These are phyloP conservation scores for Pugionium dolabratum DNA, from an alignment of 345 rosid genomes.

Conservation along the genomic window DNA sequence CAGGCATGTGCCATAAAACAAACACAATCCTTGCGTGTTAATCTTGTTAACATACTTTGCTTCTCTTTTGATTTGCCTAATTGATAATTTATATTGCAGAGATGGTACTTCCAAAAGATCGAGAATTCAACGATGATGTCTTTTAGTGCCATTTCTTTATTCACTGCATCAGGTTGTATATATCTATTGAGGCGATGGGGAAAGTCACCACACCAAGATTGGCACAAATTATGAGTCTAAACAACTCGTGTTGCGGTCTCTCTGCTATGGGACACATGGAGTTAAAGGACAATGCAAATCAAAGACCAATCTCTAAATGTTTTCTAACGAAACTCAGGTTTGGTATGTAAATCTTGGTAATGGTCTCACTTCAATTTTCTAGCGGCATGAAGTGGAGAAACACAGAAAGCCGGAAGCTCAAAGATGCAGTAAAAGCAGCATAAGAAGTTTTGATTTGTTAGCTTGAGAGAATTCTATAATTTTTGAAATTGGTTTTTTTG, in stretches of 20 bases:
- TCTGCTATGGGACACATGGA: background rate
- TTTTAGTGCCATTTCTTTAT: constrained; percentile 64
- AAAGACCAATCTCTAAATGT: background rate
- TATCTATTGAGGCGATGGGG: constrained; percentile 78
- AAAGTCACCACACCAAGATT: constrained; percentile 84
- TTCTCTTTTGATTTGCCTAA: background rate
- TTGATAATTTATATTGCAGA: constrained; percentile 49
- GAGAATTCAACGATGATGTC: constrained; percentile 76
- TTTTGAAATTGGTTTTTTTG: too few relatives aligned
- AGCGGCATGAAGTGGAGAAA: too few relatives aligned
- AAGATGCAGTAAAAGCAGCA: too few relatives aligned
- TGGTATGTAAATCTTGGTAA: too few relatives aligned
- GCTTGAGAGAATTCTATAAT: too few relatives aligned
- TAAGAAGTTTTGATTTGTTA: too few relatives aligned
- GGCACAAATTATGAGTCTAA: constrained; percentile 63
- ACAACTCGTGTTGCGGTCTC: constrained; percentile 15
- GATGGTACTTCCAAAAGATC: constrained; percentile 60
- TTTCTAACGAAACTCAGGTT: too few relatives aligned
- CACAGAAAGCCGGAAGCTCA: too few relatives aligned
- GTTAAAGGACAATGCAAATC: constrained; percentile 8
- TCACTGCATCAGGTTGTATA: constrained; percentile 75
- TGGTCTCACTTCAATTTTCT: too few relatives aligned
- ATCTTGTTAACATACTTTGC: background rate
- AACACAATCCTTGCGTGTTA: background rate
- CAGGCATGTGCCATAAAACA: constrained; percentile 46